Evolutionary conservation across 331 rosid species (phyloP).

Genomic region (Malus hybrid): DNA sequence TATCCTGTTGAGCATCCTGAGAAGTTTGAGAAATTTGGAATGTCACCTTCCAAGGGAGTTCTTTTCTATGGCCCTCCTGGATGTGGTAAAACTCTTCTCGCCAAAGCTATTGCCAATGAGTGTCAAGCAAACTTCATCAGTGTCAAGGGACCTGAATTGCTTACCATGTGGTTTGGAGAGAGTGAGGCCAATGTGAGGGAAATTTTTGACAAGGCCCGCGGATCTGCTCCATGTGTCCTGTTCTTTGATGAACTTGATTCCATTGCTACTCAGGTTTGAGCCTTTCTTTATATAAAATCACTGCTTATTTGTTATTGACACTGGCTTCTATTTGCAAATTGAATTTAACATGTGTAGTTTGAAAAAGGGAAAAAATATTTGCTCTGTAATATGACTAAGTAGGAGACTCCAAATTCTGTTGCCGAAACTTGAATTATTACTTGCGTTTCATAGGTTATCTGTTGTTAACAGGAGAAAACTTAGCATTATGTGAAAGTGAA

Average conservation of each 20-base stretch:
- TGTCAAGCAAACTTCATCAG: conserved; percentile 98
- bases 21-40: conserved; percentile 91
- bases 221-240: conserved; percentile 94
- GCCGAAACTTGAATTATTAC: neutral
- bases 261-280: conserved; percentile 88
- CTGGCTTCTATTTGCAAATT: neutral
- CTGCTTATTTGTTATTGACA: neutral
- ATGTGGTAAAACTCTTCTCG: conserved; percentile 93
- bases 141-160: conserved; percentile 94
- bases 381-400: neutral
- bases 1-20: conserved; percentile 99
- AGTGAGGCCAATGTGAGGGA: conserved; percentile 95
- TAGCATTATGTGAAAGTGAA: too few species aligned
- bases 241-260: conserved; percentile 96
- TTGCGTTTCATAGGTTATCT: neutral
- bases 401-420: neutral
- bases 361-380: too few species aligned
- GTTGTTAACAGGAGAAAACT: too few species aligned
- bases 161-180: conserved; percentile 99
- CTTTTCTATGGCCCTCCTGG: conserved; percentile 98
- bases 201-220: conserved; percentile 93
- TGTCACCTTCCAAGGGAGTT: conserved; percentile 98
- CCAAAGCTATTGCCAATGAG: conserved; percentile 95
- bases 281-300: neutral
- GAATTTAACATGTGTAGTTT: neutral